A percentile compares a stretch with the other conserved stretches of the same genome.
phyloP scores from a whole-genome alignment of 768 basidiomycete species.

The Tubosaeta sp. region DNA sequence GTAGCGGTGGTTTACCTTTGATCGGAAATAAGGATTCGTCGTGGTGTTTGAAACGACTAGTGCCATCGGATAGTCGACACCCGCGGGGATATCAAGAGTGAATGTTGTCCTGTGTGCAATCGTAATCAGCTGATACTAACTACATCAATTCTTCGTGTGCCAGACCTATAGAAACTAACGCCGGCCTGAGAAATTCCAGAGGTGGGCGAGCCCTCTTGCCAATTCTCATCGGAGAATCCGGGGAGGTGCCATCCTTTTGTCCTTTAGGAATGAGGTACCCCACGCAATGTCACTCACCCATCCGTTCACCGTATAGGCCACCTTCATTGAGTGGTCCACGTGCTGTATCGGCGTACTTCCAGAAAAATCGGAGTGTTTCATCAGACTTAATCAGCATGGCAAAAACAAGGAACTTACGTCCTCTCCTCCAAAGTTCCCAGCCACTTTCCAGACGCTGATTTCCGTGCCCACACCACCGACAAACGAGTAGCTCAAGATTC shows the following conservation, averaged over 20 bases:
- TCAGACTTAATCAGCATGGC: background rate
- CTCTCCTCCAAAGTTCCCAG: slow-evolving; percentile 48
- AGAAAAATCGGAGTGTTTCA: background rate
- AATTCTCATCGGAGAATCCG: slow-evolving; percentile 44
- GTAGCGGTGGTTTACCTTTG: slow-evolving; percentile 11
- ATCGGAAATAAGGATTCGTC: slow-evolving; percentile 40
- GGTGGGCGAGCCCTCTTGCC: slow-evolving; percentile 42
- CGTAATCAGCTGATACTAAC: background rate
- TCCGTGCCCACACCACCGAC: slow-evolving; percentile 35
- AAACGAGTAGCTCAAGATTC: slow-evolving; percentile 45
- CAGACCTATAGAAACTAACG: slow-evolving; percentile 45
- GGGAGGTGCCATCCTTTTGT: slow-evolving; percentile 51
- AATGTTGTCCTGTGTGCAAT: slow-evolving; percentile 30
- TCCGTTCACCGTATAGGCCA: slow-evolving; percentile 52
- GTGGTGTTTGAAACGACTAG: slow-evolving; percentile 44
- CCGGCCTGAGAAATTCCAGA: slow-evolving; percentile 40
- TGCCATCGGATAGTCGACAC: slow-evolving; percentile 47
- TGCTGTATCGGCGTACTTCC: slow-evolving; percentile 43
- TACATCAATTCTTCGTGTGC: background rate
- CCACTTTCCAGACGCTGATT: slow-evolving; percentile 45
- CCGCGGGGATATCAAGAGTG: slow-evolving; percentile 39
- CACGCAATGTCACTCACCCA: slow-evolving; percentile 23
- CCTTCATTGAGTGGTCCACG: slow-evolving; percentile 61
- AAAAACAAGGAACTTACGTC: slow-evolving; percentile 25
- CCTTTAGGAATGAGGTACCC: slow-evolving; percentile 2